Evolutionary conservation across 1,284 basidiomycete species (phyloP).

Genomic region (Caloboletus firmus): DNA sequence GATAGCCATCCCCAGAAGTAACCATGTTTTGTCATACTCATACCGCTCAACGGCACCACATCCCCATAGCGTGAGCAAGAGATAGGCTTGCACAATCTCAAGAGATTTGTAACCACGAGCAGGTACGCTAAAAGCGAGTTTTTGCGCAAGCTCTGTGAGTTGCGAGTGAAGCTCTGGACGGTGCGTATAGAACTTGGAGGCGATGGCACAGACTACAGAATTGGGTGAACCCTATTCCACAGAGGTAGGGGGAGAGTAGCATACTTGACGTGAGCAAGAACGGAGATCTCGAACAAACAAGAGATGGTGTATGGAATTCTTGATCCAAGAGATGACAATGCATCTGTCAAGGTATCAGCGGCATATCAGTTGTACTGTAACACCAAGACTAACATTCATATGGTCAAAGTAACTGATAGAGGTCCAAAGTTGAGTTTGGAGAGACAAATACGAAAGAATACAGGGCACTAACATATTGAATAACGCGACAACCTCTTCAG

Average conservation of each 20-base stretch:
- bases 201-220: slow-evolving; percentile 82
- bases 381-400: slow-evolving; percentile 58
- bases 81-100: slow-evolving; percentile 91
- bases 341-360: slow-evolving; percentile 47
- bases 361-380: background rate
- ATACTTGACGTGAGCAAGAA: slow-evolving; percentile 90
- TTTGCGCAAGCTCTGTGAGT: slow-evolving; percentile 82
- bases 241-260: slow-evolving; percentile 34
- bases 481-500: slow-evolving; percentile 84
- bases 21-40: slow-evolving; percentile 97
- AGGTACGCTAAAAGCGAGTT: slow-evolving; percentile 88
- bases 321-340: slow-evolving; percentile 76
- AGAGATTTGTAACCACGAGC: slow-evolving; percentile 91
- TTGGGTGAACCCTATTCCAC: slow-evolving; percentile 7
- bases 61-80: slow-evolving; percentile 81
- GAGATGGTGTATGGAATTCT: slow-evolving; percentile 87
- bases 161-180: slow-evolving; percentile 83
- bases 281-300: slow-evolving; percentile 89
- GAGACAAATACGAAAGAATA: slow-evolving; percentile 12
- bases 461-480: slow-evolving; percentile 79
- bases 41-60: slow-evolving; percentile 91
- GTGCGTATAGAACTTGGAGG: slow-evolving; percentile 85
- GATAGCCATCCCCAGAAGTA: slow-evolving; percentile 84
- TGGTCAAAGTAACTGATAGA: slow-evolving; percentile 68
- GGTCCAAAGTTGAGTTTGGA: slow-evolving; percentile 15